These are phyloP conservation scores for Calophaca sinica DNA, from an alignment of 306 rosid species.

Conservation along the genomic window DNA sequence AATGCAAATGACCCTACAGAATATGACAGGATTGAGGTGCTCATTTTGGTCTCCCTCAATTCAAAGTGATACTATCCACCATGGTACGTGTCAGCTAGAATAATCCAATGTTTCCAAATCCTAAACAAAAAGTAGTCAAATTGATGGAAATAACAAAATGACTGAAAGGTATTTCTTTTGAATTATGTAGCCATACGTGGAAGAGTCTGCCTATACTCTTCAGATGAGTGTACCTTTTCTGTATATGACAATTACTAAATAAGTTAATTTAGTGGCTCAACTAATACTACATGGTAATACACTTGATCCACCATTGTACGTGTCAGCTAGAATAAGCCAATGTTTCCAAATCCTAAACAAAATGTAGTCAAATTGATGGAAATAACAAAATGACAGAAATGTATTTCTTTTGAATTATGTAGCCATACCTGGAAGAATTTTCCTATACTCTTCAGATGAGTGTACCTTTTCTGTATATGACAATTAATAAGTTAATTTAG, in stretches of 20 bases:
- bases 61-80: constrained; percentile 25
- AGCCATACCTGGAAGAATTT: constrained; percentile 7
- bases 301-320: constrained; percentile 20
- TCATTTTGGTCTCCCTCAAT: constrained; percentile 34
- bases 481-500: background rate
- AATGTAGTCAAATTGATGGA: constrained; percentile 35
- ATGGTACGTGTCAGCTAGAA: constrained; percentile 12
- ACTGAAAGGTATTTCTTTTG: background rate
- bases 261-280: background rate
- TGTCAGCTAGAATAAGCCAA: constrained; percentile 23
- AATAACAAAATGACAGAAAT: constrained; percentile 29
- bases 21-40: constrained; percentile 27
- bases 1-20: constrained; percentile 6
- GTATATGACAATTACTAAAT: background rate
- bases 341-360: constrained; percentile 39
- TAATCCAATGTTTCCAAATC: constrained; percentile 31
- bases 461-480: background rate
- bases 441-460: constrained; percentile 16
- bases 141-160: constrained; percentile 33
- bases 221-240: constrained; percentile 3
- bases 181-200: background rate
- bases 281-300: background rate
- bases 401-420: background rate
- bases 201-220: background rate
- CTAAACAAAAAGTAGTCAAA: constrained; percentile 33